A percentile compares a stretch with the other conserved stretches of the same genome.
Evolutionary conservation across 306 rosid species (phyloP).

Genomic region (Heteromeles arbutifolia): DNA sequence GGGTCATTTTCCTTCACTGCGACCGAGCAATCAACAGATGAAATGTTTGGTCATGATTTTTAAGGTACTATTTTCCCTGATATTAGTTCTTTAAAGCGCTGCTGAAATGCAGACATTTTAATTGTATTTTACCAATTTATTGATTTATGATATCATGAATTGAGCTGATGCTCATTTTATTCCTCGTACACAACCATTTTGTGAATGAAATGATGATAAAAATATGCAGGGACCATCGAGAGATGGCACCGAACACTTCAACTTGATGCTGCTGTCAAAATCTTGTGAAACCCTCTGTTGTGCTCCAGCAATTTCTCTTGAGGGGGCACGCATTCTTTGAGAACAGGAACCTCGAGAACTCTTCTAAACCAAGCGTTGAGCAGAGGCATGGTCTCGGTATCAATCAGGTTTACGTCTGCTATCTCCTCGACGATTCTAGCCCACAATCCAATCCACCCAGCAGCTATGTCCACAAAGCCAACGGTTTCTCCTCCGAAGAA

Average conservation of each 20-base stretch:
- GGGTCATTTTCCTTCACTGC: neutral
- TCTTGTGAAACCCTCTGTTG: constrained; percentile 13
- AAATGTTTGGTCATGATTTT: neutral
- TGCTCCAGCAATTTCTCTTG: constrained; percentile 28
- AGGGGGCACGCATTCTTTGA: constrained; percentile 35
- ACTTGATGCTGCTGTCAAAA: constrained; percentile 26
- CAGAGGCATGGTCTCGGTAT: constrained; percentile 29
- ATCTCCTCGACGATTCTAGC: constrained; percentile 24
- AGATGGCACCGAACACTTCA: constrained; percentile 5
- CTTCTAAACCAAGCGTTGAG: constrained; percentile 33
- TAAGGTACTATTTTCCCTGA: neutral
- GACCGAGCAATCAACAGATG: neutral
- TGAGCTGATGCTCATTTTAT: neutral
- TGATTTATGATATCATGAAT: neutral
- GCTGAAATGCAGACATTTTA: neutral
- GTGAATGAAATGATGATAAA: neutral
- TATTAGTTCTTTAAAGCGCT: neutral
- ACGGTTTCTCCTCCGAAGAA: constrained; percentile 42
- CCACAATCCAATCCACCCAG: constrained; percentile 37
- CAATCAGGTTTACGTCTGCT: constrained; percentile 25
- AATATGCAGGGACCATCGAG: neutral
- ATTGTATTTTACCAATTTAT: neutral
- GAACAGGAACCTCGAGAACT: constrained; percentile 21
- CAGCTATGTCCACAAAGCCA: constrained; percentile 41
- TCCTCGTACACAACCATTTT: neutral